Evolutionary conservation across 148 eudicot genomes (phyloP).

Genomic region (Rhododendron simsii): DNA sequence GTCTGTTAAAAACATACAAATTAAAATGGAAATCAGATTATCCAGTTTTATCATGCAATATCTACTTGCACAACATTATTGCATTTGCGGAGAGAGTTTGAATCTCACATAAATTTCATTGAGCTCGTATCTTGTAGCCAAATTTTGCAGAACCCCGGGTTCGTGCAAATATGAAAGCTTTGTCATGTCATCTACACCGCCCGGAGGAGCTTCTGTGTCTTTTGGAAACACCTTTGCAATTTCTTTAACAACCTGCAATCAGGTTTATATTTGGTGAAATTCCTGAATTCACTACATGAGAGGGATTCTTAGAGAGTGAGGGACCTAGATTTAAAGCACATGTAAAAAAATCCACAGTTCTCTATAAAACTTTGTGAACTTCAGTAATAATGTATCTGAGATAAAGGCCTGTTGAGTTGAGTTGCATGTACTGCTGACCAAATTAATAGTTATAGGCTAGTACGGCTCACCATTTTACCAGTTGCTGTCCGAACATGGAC

Average conservation of each 20-base stretch:
- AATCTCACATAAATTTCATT: conserved; percentile 90
- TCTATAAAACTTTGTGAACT: background rate
- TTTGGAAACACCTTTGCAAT: conserved; percentile 79
- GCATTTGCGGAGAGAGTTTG: background rate
- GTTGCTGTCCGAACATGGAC: conserved; percentile 62
- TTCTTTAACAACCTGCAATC: conserved; percentile 64
- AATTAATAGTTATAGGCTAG: background rate
- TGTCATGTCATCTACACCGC: conserved; percentile 99
- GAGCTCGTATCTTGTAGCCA: conserved; percentile 88
- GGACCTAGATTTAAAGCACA: background rate
- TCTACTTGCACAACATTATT: background rate
- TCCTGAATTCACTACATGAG: background rate
- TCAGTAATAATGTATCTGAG: background rate
- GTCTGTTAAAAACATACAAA: conserved; percentile 45
- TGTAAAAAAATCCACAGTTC: background rate
- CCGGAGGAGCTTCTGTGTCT: conserved; percentile 95
- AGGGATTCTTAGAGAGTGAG: background rate
- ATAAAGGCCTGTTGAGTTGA: background rate
- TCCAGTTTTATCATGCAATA: conserved; percentile 7
- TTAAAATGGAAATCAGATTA: background rate
- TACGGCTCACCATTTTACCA: conserved; percentile 68
- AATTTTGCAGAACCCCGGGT: conserved; percentile 89
- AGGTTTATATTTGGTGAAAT: background rate
- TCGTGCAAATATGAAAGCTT: conserved; percentile 97
- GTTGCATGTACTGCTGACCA: background rate